Base-by-base conservation (phyloP, 352 stramenopile species). In the Phytophthora fragariae region DNA sequence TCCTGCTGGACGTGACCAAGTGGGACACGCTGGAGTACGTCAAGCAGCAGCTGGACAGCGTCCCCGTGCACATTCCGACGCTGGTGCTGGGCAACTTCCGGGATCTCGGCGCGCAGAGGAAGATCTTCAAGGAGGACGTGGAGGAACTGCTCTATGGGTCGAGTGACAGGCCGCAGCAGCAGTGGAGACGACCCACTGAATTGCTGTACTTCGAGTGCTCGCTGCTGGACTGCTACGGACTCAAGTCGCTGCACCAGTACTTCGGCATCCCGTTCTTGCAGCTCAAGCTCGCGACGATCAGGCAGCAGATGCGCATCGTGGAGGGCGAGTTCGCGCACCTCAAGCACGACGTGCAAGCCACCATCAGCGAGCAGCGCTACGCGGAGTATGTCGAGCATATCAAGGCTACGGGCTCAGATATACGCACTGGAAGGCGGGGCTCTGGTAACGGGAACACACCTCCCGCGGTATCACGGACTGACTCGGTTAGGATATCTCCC, bases 81-180 rank as follows among this genome's bases (percentile, higher is more conserved):
- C 72, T 96, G 0, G 88, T 97, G 35, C 57, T 96, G 24, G 88
- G 88, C 21, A 97, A 95, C 61, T 97, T 96, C 55, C 79, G 89
- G 58, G 89, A 95, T 55, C 81, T 74, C 46, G 82, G 84, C 24
- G 59, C 59, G 0, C 79, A 94, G 62, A 80, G 88, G 60, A 90
- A 94, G 75, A 92, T 97, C 33, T 95, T 94, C 58, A 94, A 94
- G 47, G 85, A 95, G 50, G 90, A 97, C 70, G 91, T 97, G 47
- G 77, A 95, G 56, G 72, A 90, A 37, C 52, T 97, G 55, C 75
- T 96, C 8, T 94, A 92, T 59, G 77, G 77, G 12, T 79, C 65
- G 29, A 82, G 55, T 17, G 73, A 83, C 41, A 70, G 71, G 29
- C 67, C 72, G 14, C 65, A 81, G 11, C 74, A 80, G 57, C 64